Evolutionary conservation across 2,329 filamentous ascomycete genomes (phyloP).

Genomic region (Ceratocystis cacaofunesta): DNA sequence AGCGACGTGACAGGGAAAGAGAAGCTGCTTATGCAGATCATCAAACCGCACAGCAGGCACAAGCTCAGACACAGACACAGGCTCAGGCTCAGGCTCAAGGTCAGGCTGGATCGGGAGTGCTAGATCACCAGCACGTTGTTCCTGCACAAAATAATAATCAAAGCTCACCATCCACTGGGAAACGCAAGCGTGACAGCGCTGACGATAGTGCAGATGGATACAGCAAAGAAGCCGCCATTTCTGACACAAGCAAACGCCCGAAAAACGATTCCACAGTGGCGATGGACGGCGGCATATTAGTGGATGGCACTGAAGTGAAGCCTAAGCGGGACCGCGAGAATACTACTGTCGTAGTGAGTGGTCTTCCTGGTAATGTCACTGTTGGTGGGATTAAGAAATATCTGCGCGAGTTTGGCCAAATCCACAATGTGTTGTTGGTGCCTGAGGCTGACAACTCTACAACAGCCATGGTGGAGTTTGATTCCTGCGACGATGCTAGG

Average conservation of each 20-base stretch:
- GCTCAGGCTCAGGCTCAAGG: slow-evolving; percentile 19
- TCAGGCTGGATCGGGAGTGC: not conserved
- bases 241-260: slow-evolving; percentile 45
- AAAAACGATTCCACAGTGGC: slow-evolving; percentile 29
- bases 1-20: slow-evolving; percentile 51
- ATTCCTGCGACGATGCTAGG: slow-evolving; percentile 61
- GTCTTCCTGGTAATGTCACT: slow-evolving; percentile 54
- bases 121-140: not conserved
- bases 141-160: not conserved
- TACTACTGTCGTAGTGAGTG: slow-evolving; percentile 66
- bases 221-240: slow-evolving; percentile 28
- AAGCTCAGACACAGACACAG: slow-evolving; percentile 18
- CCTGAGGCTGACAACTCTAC: slow-evolving; percentile 46
- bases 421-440: slow-evolving; percentile 61
- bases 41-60: slow-evolving; percentile 18
- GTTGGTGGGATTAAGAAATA: slow-evolving; percentile 70
- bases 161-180: slow-evolving; percentile 33
- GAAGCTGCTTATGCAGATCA: slow-evolving; percentile 34
- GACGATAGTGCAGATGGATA: slow-evolving; percentile 18
- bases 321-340: slow-evolving; percentile 80
- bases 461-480: slow-evolving; percentile 74
- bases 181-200: slow-evolving; percentile 60
- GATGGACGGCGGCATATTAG: not conserved
- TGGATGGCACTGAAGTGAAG: slow-evolving; percentile 19
- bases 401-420: slow-evolving; percentile 77